Evolutionary conservation across 257 asterid species (phyloP).

Genomic region (Datura wrightii): DNA sequence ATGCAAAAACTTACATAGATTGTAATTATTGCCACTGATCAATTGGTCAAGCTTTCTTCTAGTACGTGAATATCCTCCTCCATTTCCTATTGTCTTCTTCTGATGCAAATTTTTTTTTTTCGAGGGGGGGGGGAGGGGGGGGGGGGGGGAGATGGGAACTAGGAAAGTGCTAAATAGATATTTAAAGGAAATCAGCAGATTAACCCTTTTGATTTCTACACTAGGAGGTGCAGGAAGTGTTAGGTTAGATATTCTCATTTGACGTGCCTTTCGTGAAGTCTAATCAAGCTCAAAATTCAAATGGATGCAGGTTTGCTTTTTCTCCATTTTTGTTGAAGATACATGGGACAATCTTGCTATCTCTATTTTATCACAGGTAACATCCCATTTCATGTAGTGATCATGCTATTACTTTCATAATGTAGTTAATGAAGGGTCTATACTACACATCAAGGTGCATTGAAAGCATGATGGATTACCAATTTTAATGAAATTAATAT

Average conservation of each 20-base stretch:
- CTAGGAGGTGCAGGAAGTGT: neutral
- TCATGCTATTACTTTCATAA: neutral
- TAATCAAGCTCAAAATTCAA: constrained; percentile 31
- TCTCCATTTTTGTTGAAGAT: constrained; percentile 58
- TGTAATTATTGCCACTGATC: neutral
- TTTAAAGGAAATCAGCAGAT: neutral
- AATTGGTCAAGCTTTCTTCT: neutral
- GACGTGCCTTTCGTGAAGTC: neutral
- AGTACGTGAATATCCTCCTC: neutral
- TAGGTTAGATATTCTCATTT: constrained; percentile 1
- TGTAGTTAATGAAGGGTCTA: constrained; percentile 8
- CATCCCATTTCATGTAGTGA: constrained; percentile 11
- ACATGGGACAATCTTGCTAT: constrained; percentile 72
- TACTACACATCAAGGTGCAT: neutral
- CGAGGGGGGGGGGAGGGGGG: too few relatives aligned
- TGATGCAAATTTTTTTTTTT: neutral
- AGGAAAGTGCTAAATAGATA: neutral
- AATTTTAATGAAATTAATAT: neutral
- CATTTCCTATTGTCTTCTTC: neutral
- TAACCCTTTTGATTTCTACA: neutral
- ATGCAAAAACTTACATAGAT: constrained; percentile 1
- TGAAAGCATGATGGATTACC: neutral
- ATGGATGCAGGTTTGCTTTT: constrained; percentile 72
- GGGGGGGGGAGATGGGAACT: neutral
- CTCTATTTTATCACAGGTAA: constrained; percentile 74